Evolutionary conservation across 2,329 filamentous ascomycete genomes (phyloP).

Genomic region (Lachnellula arida): DNA sequence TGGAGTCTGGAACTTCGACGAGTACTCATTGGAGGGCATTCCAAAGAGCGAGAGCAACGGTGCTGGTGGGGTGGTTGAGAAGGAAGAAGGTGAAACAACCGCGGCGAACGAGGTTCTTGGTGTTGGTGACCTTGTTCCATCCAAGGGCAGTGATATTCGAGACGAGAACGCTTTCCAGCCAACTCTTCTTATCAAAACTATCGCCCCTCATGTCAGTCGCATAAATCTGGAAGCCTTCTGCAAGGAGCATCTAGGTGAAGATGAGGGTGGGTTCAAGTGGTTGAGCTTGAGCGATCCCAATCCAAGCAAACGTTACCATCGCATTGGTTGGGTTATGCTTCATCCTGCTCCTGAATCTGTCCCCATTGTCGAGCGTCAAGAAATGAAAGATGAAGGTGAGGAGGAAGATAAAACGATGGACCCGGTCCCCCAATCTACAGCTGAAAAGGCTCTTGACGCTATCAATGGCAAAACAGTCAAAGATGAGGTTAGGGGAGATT

Average conservation of each 20-base stretch:
- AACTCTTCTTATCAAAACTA: constrained; percentile 94
- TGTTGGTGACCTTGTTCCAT: constrained; percentile 84
- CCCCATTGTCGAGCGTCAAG: constrained; percentile 63
- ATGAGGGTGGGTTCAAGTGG: constrained; percentile 90
- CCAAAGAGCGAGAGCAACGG: constrained; percentile 92
- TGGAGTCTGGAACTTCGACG: constrained; percentile 81
- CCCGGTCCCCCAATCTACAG: constrained; percentile 50
- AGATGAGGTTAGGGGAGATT: constrained; percentile 88
- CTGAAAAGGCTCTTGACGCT: constrained; percentile 85
- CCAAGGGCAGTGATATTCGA: constrained; percentile 76
- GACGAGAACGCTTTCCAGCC: constrained; percentile 87
- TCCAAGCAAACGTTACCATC: constrained; percentile 92
- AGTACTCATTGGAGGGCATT: constrained; percentile 89
- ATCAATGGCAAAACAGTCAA: constrained; percentile 97
- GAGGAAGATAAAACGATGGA: constrained; percentile 48
- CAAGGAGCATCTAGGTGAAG: constrained; percentile 88
- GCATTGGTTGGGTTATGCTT: constrained; percentile 97
- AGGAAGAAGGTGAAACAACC: constrained; percentile 91
- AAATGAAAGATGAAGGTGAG: constrained; percentile 61
- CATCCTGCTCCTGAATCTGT: constrained; percentile 69
- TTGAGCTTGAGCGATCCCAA: constrained; percentile 95
- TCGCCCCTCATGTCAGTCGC: constrained; percentile 91
- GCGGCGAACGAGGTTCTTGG: constrained; percentile 89
- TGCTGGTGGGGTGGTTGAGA: constrained; percentile 78
- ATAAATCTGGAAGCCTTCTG: constrained; percentile 92